Evolutionary conservation across 495 filamentous ascomycete genomes (phyloP), one percentile per base, ranked within the genome.

Genomic region (Venustampulla echinocandica): DNA sequence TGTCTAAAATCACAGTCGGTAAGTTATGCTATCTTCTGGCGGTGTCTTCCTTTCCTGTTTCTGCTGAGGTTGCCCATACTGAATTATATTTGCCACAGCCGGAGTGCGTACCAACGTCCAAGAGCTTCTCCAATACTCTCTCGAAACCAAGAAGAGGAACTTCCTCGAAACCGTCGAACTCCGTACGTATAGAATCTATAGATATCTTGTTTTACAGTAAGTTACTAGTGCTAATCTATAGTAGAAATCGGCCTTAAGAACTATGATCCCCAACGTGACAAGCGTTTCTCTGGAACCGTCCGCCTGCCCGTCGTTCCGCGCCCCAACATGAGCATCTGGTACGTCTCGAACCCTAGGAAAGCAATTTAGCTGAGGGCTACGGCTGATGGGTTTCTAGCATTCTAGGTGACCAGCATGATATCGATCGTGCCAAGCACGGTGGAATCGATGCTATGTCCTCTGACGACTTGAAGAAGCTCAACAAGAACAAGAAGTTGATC

Each of bases 401-500:
- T 65, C 80, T 98, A 57, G 92, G 92, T 81, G 92, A 98, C 79
- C 92, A 98, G 79, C 89, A 96, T 77, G 92, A 98, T 81, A 94
- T 98, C 63, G 92, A 98, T 67, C 87, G 92, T 74, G 90, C 92
- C 53, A 98, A 98, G 81, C 92, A 98, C 74, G 85, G 87, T 61
- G 87, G 86, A 61, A 77, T 95, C 56, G 92, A 98, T 59, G 88
- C 90, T 70, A 97, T 97, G 90, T 92, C 85, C 64, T 71, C 85
- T 52, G 92, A 98, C 61, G 92, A 98, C 70, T 73, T 98, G 69
- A 97, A 97, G 85, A 98, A 98, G 83, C 85, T 98, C 55, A 98
- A 98, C 82, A 98, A 97, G 85, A 98, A 98, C 85, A 98, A 98
- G 84, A 98, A 98, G 82, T 81, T 98, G 60, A 96, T 98, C 83